Base-by-base conservation (phyloP, 2,329 filamentous ascomycete species). In the Diaporthe destruens region DNA sequence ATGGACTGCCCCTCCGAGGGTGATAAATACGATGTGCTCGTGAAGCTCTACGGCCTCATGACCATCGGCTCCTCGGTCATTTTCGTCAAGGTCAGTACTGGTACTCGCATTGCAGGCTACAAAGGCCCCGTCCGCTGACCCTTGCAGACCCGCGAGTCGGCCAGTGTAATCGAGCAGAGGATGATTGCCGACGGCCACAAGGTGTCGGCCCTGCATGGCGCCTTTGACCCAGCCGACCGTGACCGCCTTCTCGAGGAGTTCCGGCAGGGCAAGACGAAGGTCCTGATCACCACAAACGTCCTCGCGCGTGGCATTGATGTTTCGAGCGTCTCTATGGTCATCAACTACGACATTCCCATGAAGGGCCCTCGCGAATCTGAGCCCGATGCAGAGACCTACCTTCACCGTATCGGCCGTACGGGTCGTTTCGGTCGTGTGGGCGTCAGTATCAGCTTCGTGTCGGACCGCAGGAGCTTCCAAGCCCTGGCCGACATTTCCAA, bases 61-160 rank as follows among this genome's bases (percentile, higher is more conserved):
- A 98, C 95, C 20, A 95, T 98, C 78, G 95, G 95, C 6, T 98
- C 96, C 9, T 98, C 96, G 0, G 98, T 99, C 80, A 98, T 99
- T 78, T 99, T 99, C 80, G 96, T 98, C 82, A 94, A 92, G 87
- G 94, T 95, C 85, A 74, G 86, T 82, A 57, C 51, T 4, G 14
- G 11, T 29, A 11, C 23, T 57, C 16, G 9, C 36, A 18, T 36
- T 12, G 47, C 20, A 49, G 9, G 29, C 29, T 32, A 20, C 18
- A 29, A 29, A n/a, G 67, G 14, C 14, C 47, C 1, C 51, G 25
- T n/a, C 44, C 68, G 63, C 76, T 79, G 72, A 79, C 67, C 51
- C 55, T 20, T 57, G 11, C 76, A 97, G 93, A 96, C 93, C 67
- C 93, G 95, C 80, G 90, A 93, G 75, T 98, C 95, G 69, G 96